Conservation (phyloP, 371 early-diverging fungal species). For the Actinomortierella ambigua region DNA sequence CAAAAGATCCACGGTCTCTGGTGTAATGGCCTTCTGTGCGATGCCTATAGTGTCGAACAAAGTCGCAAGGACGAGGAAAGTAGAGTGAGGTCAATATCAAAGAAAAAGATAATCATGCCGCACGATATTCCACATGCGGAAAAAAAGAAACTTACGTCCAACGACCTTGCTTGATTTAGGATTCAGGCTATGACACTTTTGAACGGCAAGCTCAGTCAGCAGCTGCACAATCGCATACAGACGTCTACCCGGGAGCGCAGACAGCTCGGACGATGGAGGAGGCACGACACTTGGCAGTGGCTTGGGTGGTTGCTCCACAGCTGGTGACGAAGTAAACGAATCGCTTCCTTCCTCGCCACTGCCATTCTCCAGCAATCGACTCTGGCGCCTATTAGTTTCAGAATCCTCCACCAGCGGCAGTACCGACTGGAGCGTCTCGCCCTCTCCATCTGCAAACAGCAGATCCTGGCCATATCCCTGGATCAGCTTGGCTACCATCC, state of each 20-base stretch:
- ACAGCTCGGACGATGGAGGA: neutral
- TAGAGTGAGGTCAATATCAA: no score
- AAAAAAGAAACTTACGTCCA: no score
- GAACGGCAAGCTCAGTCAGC: slow-evolving; percentile 33
- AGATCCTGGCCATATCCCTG: slow-evolving; percentile 32
- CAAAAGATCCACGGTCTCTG: slow-evolving; percentile 32
- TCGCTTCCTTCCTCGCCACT: no score
- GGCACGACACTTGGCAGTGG: neutral
- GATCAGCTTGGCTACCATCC: slow-evolving; percentile 32
- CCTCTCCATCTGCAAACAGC: slow-evolving; percentile 18
- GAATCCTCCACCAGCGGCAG: neutral
- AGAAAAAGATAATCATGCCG: no score
- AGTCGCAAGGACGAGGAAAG: no score
- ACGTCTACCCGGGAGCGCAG: slow-evolving; percentile 19
- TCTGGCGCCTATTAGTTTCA: no score
- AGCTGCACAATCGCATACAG: slow-evolving; percentile 34
- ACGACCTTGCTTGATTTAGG: slow-evolving; percentile 13
- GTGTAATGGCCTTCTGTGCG: slow-evolving; percentile 19
- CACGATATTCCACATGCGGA: no score
- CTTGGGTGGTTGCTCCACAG: neutral
- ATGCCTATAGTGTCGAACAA: neutral
- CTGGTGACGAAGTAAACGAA: no score
- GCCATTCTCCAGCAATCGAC: no score
- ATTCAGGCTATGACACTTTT: slow-evolving; percentile 20
- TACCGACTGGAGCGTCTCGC: neutral